phyloP scores from a whole-genome alignment of 1,284 basidiomycete genomes.

The Rugosomyces carneus region DNA sequence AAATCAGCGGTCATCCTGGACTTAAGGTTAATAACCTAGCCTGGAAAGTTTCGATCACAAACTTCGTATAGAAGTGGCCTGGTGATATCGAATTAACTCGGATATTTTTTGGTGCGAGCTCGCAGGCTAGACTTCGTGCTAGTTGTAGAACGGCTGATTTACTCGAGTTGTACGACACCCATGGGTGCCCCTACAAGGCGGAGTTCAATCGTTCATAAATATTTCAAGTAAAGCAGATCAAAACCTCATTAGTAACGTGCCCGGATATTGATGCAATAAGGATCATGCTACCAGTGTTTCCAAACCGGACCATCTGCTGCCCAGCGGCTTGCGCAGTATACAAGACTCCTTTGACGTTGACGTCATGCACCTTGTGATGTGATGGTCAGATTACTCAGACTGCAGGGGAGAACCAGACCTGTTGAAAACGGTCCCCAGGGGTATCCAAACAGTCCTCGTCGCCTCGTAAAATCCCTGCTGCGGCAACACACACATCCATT shows the following conservation, averaged over 20 bases:
- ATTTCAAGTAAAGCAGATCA: too few species aligned
- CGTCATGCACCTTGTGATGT: conserved; percentile 51
- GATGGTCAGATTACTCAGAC: neutral
- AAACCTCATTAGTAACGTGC: too few species aligned
- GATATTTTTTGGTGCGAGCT: conserved; percentile 62
- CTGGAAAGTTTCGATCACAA: conserved; percentile 29
- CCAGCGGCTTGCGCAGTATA: conserved; percentile 77
- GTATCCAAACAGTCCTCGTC: conserved; percentile 63
- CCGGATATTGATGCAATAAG: conserved; percentile 85
- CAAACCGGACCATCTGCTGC: conserved; percentile 67
- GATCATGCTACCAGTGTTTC: conserved; percentile 70
- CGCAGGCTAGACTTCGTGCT: conserved; percentile 79
- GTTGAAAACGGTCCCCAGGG: conserved; percentile 23
- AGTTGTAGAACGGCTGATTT: conserved; percentile 81
- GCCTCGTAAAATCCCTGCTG: conserved; percentile 67
- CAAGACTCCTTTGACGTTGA: conserved; percentile 74
- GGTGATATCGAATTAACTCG: conserved; percentile 71
- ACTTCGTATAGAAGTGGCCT: conserved; percentile 60
- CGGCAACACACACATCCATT: conserved; percentile 71
- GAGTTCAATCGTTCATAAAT: too few species aligned
- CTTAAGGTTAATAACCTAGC: conserved; percentile 27
- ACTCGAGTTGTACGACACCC: conserved; percentile 57
- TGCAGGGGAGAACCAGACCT: neutral
- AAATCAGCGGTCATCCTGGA: conserved; percentile 77
- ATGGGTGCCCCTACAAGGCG: conserved; percentile 3